Base-by-base conservation (phyloP, 192 early-diverging fungal genomes). In the Linnemannia schmuckeri region DNA sequence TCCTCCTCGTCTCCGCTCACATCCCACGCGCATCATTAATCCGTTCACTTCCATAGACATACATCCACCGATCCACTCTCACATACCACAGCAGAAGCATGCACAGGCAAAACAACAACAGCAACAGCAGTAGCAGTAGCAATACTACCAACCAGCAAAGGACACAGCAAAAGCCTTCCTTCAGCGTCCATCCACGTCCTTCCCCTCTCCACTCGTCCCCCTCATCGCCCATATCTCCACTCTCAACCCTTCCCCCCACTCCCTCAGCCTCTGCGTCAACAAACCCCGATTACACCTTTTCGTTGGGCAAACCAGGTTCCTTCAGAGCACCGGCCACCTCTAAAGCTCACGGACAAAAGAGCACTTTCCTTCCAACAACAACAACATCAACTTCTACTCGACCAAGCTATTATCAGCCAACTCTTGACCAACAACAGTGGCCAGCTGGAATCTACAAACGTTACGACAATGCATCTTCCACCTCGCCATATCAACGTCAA, bases 391-490 rank as follows among this genome's bases (percentile, higher is more conserved):
- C 44, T 2, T 46, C 44, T 46, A 12, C 12, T 15, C 44, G 61
- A 33, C 27, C 61, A 52, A 5, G 49, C 12, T 66, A 66, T 17
- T 33, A 15, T 66, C 61, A 66, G 61, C 61, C 61, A 30, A 66
- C 61, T 66, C 61, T 66, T 15, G 61, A 33, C n/a, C 70, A 38
- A 72, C 70, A 72, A 72, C 70, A 72, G 70, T 20, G 70, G 24
- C n/a, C 24, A 13, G 24, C 70, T 42, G 70, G 41, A 9, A 66
- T 66, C 30, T 33, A 66, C 30, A 66, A 66, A 66, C 61, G 61
- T 66, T 66, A 66, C 27, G 61, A 66, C 61, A 33, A 66, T 35
- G 61, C 61, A 33, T 66, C 61, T 13, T 52, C 15, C 6, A 18
- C 49, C 49, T 18, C 61, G 8, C 61, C 10, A 66, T 33, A 66